A percentile compares a stretch with the other conserved stretches of the same genome.
These are phyloP conservation scores for Rutstroemia sp. DNA, from an alignment of 2,329 filamentous ascomycete species.

Conservation along the genomic window DNA sequence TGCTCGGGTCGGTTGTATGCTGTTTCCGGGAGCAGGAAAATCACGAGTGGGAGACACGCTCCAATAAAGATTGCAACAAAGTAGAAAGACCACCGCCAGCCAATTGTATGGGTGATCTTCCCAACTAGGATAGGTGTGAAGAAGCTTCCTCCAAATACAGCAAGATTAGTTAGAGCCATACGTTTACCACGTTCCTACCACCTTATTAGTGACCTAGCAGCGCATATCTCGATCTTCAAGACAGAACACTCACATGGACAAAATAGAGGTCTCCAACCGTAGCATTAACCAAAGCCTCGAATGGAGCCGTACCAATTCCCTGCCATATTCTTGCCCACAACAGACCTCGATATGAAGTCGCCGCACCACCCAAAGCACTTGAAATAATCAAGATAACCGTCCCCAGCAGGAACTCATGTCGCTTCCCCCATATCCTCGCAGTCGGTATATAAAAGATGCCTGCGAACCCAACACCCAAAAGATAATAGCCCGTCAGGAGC, in stretches of 20 bases:
- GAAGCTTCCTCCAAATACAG: constrained; percentile 65
- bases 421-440: constrained; percentile 85
- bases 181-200: constrained; percentile 64
- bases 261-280: constrained; percentile 85
- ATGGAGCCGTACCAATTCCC: constrained; percentile 79
- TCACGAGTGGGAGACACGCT: constrained; percentile 58
- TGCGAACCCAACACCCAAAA: constrained; percentile 73
- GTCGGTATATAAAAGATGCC: constrained; percentile 83
- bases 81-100: constrained; percentile 87
- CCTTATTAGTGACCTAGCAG: neutral
- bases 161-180: constrained; percentile 74
- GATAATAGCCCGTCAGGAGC: constrained; percentile 77
- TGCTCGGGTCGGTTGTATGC: constrained; percentile 60
- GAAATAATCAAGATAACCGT: constrained; percentile 65
- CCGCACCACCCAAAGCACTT: constrained; percentile 67
- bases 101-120: constrained; percentile 67
- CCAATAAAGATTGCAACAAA: constrained; percentile 79
- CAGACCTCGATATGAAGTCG: constrained; percentile 62
- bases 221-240: neutral
- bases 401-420: constrained; percentile 78
- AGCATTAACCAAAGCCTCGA: constrained; percentile 84
- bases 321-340: constrained; percentile 76
- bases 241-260: constrained; percentile 57
- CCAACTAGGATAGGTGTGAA: constrained; percentile 86
- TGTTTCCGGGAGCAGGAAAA: constrained; percentile 81